Evolutionary conservation across 225 moss, liverwort and hornwort genomes (phyloP).

Genomic region (Bryum argenteum): DNA sequence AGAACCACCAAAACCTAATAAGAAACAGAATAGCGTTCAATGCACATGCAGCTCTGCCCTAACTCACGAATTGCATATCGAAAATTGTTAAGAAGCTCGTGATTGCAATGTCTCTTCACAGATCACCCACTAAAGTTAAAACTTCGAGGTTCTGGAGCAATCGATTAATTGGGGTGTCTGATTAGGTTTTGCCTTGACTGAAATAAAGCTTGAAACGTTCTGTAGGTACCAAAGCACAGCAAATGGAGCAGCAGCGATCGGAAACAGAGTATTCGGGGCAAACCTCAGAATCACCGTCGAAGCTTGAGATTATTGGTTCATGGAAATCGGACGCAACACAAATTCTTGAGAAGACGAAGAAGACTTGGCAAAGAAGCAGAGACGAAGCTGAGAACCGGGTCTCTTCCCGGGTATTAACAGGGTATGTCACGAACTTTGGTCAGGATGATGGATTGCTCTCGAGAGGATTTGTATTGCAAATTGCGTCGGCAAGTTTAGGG

Average conservation of each 20-base stretch:
- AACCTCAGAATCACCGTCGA: constrained; percentile 16
- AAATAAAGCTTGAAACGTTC: background rate
- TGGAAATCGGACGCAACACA: background rate
- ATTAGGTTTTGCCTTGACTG: background rate
- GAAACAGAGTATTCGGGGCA: background rate
- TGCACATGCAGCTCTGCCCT: background rate
- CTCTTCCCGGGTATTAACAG: background rate
- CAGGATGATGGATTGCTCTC: too few relatives aligned
- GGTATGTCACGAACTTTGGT: background rate
- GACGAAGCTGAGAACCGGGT: constrained; percentile 31
- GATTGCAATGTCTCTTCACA: background rate
- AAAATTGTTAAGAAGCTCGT: background rate
- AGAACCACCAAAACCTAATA: background rate
- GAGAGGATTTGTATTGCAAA: too few relatives aligned
- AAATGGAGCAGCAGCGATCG: background rate
- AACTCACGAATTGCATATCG: background rate
- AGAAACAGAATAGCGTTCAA: constrained; percentile 2
- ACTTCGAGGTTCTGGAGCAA: background rate
- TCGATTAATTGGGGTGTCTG: background rate
- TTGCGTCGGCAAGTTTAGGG: background rate
- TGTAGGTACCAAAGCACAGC: background rate
- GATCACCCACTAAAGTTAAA: background rate
- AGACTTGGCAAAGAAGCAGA: constrained; percentile 43
- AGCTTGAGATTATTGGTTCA: background rate
- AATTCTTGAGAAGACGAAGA: constrained; percentile 21